Percentiles rank a stretch among this genome's conserved stretches.
Conservation (phyloP, 2,329 filamentous ascomycete genomes). For the Venturiaceae sp. region DNA sequence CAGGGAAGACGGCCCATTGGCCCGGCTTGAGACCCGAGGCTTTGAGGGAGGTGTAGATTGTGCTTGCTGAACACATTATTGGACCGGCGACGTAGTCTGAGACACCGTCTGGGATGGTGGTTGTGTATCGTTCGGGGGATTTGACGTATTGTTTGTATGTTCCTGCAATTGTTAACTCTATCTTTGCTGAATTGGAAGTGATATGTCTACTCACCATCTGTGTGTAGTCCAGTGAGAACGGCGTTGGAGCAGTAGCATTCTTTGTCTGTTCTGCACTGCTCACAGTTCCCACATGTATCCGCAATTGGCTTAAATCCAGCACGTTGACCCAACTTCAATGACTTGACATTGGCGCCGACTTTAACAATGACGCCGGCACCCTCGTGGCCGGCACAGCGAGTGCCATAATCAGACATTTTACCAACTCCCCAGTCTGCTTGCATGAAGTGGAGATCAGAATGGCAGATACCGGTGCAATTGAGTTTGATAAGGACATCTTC, state of each 20-base stretch:
- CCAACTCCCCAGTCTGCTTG: slow-evolving; percentile 26
- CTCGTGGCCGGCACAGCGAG: slow-evolving; percentile 33
- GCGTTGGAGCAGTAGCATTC: slow-evolving; percentile 26
- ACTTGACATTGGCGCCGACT: slow-evolving; percentile 28
- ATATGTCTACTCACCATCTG: slow-evolving; percentile 1
- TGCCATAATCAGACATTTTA: slow-evolving; percentile 26
- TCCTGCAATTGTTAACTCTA: slow-evolving; percentile 12
- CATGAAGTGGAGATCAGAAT: slow-evolving; percentile 36
- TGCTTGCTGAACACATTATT: slow-evolving; percentile 38
- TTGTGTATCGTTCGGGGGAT: slow-evolving; percentile 29
- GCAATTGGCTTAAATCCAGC: slow-evolving; percentile 32
- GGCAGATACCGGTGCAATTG: slow-evolving; percentile 35
- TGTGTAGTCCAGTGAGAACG: slow-evolving; percentile 16
- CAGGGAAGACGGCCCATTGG: slow-evolving; percentile 29
- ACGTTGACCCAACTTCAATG: slow-evolving; percentile 30
- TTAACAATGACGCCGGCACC: slow-evolving; percentile 33
- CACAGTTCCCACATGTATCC: slow-evolving; percentile 30
- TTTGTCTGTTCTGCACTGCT: slow-evolving; percentile 27
- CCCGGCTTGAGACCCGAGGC: slow-evolving; percentile 29
- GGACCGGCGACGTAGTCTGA: slow-evolving; percentile 33
- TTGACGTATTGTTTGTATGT: slow-evolving; percentile 38
- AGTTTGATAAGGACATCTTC: slow-evolving; percentile 33
- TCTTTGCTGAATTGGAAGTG: neutral
- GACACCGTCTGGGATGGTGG: slow-evolving; percentile 31
- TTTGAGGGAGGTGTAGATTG: slow-evolving; percentile 32